Evolutionary conservation across 192 early-diverging fungal genomes (phyloP), one percentile per base, ranked within the genome.

Genomic region (Rhizophlyctis rosea): DNA sequence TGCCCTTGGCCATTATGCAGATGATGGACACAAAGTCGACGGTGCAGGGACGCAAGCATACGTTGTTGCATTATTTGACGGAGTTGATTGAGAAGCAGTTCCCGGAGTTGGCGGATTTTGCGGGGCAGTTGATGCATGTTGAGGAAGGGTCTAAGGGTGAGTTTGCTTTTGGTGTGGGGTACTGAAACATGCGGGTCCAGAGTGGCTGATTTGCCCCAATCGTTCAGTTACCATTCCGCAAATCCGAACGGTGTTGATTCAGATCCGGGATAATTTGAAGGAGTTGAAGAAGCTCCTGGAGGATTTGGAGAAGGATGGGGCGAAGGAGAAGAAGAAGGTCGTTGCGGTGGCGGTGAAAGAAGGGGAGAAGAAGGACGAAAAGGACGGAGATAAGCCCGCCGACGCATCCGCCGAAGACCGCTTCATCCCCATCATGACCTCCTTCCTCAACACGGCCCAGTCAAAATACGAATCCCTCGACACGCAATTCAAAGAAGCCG

Each of bases 141-240:
- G 79, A 81, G 55, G 66, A 78, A 31, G 80, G 72, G 1, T 35
- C 74, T 2, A 81, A 79, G 68, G 66, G 79, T 81, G 59, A 21
- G 50, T n/a, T n/a, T n/a, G n/a, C 14, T n/a, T 16, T 14, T 47
- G 14, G n/a, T 25, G 25, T 27, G 53, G 25, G 16, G 16, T 13
- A 54, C n/a, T n/a, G n/a, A n/a, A n/a, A n/a, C n/a, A n/a, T n/a
- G n/a, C n/a, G n/a, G n/a, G n/a, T n/a, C n/a, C n/a, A n/a, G n/a
- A n/a, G n/a, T n/a, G n/a, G n/a, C n/a, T n/a, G n/a, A 51, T 36
- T 27, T 18, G 50, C 31, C 14, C 25, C 48, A 9, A 51, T 51
- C 29, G 13, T 55, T 30, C 54, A 79, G 78, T 73, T 25, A 75
- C 66, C 7, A 75, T 80, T 3, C 74, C 78, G 2, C 56, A 59